Evolutionary conservation across 2,329 filamentous ascomycete species (phyloP).

Genomic region (Paracamarosporium sp.): DNA sequence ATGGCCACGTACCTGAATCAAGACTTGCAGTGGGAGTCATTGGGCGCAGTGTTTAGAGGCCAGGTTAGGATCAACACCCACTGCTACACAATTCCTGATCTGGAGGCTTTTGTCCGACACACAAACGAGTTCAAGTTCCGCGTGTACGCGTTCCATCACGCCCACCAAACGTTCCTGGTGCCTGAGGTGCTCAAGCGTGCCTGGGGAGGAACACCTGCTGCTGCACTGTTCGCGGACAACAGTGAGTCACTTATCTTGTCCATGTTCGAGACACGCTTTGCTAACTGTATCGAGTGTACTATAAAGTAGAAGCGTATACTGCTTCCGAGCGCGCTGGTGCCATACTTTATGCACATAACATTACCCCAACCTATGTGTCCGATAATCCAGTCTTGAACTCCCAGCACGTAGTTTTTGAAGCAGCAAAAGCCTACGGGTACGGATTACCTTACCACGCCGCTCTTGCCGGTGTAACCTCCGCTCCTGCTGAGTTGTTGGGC

Average conservation of each 20-base stretch:
- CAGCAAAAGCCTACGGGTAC: conserved; percentile 52
- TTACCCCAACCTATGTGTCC: conserved; percentile 72
- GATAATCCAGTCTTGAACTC: conserved; percentile 75
- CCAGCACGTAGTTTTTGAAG: conserved; percentile 71
- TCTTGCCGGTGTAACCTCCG: conserved; percentile 48
- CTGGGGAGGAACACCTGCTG: conserved; percentile 48
- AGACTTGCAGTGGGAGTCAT: conserved; percentile 68
- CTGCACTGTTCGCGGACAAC: conserved; percentile 72
- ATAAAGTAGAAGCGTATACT: conserved; percentile 71
- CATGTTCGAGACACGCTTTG: not conserved
- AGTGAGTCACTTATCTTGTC: conserved; percentile 37
- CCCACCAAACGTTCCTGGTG: conserved; percentile 70
- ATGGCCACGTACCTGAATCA: conserved; percentile 67
- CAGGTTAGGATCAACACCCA: conserved; percentile 75
- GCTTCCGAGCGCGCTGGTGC: conserved; percentile 72
- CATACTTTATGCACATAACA: conserved; percentile 67
- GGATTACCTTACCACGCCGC: conserved; percentile 51
- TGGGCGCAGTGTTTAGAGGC: conserved; percentile 68
- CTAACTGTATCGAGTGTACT: conserved; percentile 58
- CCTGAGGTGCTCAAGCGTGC: conserved; percentile 62
- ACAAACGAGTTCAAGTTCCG: conserved; percentile 75
- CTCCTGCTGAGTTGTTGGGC: conserved; percentile 49
- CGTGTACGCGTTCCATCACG: conserved; percentile 73
- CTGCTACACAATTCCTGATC: conserved; percentile 73
- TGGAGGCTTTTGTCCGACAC: conserved; percentile 73